Evolutionary conservation across 2,329 filamentous ascomycete genomes (phyloP).

Genomic region (Paraconiothyrium brasiliense): DNA sequence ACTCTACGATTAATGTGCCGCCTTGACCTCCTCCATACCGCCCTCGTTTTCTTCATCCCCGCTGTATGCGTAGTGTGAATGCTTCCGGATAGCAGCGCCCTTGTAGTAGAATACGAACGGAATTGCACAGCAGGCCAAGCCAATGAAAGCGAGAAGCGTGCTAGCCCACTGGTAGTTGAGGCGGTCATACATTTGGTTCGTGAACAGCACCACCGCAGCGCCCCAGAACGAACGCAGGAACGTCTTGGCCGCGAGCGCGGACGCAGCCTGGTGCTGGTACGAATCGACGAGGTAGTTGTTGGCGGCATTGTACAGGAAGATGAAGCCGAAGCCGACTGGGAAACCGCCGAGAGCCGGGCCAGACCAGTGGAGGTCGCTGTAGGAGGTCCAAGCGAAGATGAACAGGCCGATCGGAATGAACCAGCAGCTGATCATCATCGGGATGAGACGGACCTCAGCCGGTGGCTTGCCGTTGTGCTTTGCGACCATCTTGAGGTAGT

Average conservation of each 20-base stretch:
- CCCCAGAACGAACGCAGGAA: constrained; percentile 84
- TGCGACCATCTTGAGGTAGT: constrained; percentile 73
- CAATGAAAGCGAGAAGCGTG: constrained; percentile 76
- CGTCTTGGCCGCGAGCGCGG: constrained; percentile 82
- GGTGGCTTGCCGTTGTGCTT: constrained; percentile 77
- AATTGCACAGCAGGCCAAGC: constrained; percentile 80
- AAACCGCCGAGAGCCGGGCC: constrained; percentile 75
- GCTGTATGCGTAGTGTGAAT: constrained; percentile 76
- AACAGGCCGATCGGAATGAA: constrained; percentile 73
- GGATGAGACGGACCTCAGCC: constrained; percentile 79
- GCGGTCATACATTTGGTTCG: constrained; percentile 74
- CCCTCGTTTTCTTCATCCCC: constrained; percentile 60
- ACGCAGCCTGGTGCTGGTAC: constrained; percentile 79
- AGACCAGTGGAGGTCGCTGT: constrained; percentile 71
- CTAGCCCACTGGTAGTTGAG: constrained; percentile 81
- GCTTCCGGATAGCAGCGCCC: constrained; percentile 74
- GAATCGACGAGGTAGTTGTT: constrained; percentile 67
- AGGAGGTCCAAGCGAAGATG: constrained; percentile 76
- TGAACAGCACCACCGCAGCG: constrained; percentile 79
- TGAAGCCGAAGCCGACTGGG: constrained; percentile 78
- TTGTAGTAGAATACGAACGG: constrained; percentile 84
- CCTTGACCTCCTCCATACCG: constrained; percentile 23
- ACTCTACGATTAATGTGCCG: background rate
- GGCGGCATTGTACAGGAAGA: constrained; percentile 80
- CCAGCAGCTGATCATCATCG: constrained; percentile 68